These are phyloP conservation scores for Penicillium silybi DNA, from an alignment of 495 filamentous ascomycete genomes.

Conservation along the genomic window DNA sequence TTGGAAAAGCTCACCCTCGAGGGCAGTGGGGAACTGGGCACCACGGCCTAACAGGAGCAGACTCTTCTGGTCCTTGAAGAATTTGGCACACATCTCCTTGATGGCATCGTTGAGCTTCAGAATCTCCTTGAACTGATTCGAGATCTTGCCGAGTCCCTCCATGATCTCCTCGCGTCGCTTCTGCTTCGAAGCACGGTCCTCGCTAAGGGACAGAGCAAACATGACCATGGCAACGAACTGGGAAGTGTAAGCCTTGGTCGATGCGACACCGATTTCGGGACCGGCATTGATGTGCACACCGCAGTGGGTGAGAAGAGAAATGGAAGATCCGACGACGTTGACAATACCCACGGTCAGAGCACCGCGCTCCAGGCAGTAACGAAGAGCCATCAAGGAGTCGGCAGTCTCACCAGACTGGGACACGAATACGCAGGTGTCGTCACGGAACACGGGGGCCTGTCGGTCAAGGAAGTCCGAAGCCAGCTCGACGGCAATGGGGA, in stretches of 20 bases:
- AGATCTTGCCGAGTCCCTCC: slow-evolving; percentile 82
- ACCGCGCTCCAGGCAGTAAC: slow-evolving; percentile 95
- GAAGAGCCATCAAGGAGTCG: slow-evolving; percentile 94
- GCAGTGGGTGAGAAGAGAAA: slow-evolving; percentile 96
- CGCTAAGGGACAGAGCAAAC: slow-evolving; percentile 93
- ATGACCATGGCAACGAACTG: slow-evolving; percentile 99
- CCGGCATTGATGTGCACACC: slow-evolving; percentile 99
- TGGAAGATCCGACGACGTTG: slow-evolving; percentile 96
- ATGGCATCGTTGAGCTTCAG: slow-evolving; percentile 87
- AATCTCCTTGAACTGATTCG: slow-evolving; percentile 86
- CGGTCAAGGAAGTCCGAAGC: slow-evolving; percentile 98
- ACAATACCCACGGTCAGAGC: slow-evolving; percentile 96
- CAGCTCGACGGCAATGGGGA: slow-evolving; percentile 93
- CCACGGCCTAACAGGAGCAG: slow-evolving; percentile 89
- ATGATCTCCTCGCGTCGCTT: slow-evolving; percentile 95
- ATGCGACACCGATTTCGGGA: slow-evolving; percentile 97
- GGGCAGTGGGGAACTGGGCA: slow-evolving; percentile 92
- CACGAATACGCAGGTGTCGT: slow-evolving; percentile 98
- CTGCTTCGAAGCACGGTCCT: slow-evolving; percentile 93
- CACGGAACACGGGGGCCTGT: slow-evolving; percentile 97
- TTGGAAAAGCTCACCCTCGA: slow-evolving; percentile 63
- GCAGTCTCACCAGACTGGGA: slow-evolving; percentile 98
- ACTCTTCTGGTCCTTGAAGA: slow-evolving; percentile 95
- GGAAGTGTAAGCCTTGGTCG: slow-evolving; percentile 98
- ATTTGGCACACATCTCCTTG: slow-evolving; percentile 85